phyloP scores from a whole-genome alignment of 176 grass and related monocot genomes.

The Carex pumila region DNA sequence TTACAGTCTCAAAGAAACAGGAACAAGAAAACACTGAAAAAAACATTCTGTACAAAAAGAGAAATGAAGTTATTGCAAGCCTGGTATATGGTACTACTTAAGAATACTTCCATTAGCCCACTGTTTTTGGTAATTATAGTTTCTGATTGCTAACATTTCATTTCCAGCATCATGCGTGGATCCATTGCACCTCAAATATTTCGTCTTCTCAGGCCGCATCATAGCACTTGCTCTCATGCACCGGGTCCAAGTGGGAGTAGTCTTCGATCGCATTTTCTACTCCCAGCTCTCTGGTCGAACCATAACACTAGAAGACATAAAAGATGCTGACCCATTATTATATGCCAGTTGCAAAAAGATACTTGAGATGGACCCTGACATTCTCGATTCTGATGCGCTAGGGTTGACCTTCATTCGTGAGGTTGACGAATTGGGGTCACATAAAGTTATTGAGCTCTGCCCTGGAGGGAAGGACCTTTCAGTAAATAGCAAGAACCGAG shows the following conservation, averaged over 20 bases:
- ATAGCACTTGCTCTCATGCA: constrained; percentile 98
- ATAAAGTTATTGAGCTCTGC: constrained; percentile 66
- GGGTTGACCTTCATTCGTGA: constrained; percentile 77
- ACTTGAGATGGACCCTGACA: constrained; percentile 74
- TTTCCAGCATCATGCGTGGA: constrained; percentile 86
- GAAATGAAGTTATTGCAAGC: neutral
- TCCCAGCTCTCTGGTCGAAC: constrained; percentile 71
- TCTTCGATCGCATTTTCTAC: constrained; percentile 76
- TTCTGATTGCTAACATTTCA: neutral
- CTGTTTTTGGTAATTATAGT: neutral
- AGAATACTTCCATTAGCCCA: neutral
- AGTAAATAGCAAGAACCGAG: constrained; percentile 79
- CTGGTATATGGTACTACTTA: neutral
- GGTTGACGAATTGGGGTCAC: constrained; percentile 63
- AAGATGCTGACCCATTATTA: constrained; percentile 61
- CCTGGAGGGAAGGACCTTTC: constrained; percentile 66
- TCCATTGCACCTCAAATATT: constrained; percentile 90
- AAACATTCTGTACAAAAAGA: neutral
- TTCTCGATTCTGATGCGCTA: constrained; percentile 66
- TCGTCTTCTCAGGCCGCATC: constrained; percentile 74
- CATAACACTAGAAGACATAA: constrained; percentile 82
- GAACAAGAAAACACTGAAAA: neutral
- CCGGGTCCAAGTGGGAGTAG: constrained; percentile 87
- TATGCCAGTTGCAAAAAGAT: constrained; percentile 85
- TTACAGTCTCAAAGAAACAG: neutral